Percentiles rank a stretch among this genome's conserved stretches.
Evolutionary conservation across 2,329 filamentous ascomycete genomes (phyloP).

Genomic region (Fusarium mangiferae): DNA sequence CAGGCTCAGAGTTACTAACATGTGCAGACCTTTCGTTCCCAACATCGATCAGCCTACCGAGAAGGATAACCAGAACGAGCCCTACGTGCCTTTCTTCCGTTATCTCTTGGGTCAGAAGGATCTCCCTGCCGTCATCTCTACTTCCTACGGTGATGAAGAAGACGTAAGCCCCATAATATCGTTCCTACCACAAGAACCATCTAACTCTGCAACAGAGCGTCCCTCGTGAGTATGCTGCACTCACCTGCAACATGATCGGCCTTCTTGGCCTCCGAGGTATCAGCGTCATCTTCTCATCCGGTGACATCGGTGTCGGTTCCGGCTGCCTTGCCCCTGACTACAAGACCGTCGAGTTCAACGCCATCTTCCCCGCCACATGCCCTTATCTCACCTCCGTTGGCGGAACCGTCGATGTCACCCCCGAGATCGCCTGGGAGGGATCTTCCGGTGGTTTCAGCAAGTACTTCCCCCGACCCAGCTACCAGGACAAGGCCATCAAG

Average conservation of each 20-base stretch:
- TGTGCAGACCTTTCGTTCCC: slow-evolving; percentile 1
- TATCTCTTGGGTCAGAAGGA: slow-evolving; percentile 13
- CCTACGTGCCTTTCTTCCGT: slow-evolving; percentile 19
- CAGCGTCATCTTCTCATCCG: slow-evolving; percentile 55
- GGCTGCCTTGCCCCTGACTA: slow-evolving; percentile 24
- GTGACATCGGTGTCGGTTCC: slow-evolving; percentile 37
- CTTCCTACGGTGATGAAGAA: slow-evolving; percentile 23
- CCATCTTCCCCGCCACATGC: slow-evolving; percentile 55
- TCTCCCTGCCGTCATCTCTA: slow-evolving; percentile 14
- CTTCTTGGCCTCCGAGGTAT: slow-evolving; percentile 22
- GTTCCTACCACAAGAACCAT: rapidly evolving
- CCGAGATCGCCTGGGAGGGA: slow-evolving; percentile 56
- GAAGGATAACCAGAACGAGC: slow-evolving; percentile 24
- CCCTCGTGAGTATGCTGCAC: slow-evolving; percentile 15
- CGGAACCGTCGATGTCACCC: slow-evolving; percentile 60
- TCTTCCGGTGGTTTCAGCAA: slow-evolving; percentile 61
- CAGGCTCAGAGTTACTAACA: neutral
- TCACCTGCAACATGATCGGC: slow-evolving; percentile 25
- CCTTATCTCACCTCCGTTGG: slow-evolving; percentile 62
- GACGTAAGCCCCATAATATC: neutral
- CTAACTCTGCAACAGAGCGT: slow-evolving; percentile 3
- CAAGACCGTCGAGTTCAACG: slow-evolving; percentile 46
- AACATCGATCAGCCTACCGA: slow-evolving; percentile 24
- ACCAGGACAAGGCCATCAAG: slow-evolving; percentile 56
- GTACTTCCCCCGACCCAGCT: slow-evolving; percentile 58